phyloP scores from a whole-genome alignment of 805 yeast genomes.

The Kazachstania psychrophila region DNA sequence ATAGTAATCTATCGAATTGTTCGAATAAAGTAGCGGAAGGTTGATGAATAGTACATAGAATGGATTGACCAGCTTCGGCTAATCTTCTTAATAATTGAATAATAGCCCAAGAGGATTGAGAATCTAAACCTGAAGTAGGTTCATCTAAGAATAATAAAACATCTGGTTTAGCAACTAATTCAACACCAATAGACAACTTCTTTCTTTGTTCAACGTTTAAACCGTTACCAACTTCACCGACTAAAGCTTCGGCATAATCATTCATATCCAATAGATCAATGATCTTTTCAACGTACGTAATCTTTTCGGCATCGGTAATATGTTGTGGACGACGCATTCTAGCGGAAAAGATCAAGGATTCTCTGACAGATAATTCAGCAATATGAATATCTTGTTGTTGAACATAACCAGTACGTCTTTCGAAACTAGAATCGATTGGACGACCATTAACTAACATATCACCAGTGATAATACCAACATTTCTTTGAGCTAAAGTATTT shows the following conservation, averaged over 20 bases:
- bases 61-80: slow-evolving; percentile 42
- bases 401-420: slow-evolving; percentile 54
- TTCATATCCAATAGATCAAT: slow-evolving; percentile 46
- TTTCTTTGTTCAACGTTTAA: slow-evolving; percentile 37
- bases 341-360: slow-evolving; percentile 56
- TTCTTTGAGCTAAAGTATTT: slow-evolving; percentile 56
- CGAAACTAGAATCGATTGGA: slow-evolving; percentile 43
- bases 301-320: slow-evolving; percentile 44
- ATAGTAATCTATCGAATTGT: slow-evolving; percentile 51
- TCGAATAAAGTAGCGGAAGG: slow-evolving; percentile 55
- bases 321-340: slow-evolving; percentile 48
- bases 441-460: slow-evolving; percentile 52
- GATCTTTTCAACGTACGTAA: slow-evolving; percentile 54
- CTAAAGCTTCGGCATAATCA: slow-evolving; percentile 44
- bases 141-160: slow-evolving; percentile 41
- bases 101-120: slow-evolving; percentile 45
- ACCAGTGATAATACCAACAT: slow-evolving; percentile 58
- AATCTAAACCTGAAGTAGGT: slow-evolving; percentile 46
- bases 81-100: slow-evolving; percentile 37
- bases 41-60: slow-evolving; percentile 49
- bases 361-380: slow-evolving; percentile 56
- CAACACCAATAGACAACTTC: slow-evolving; percentile 39
- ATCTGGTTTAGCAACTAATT: slow-evolving; percentile 40
- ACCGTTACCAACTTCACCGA: slow-evolving; percentile 37
- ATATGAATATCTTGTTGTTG: slow-evolving; percentile 68